Percentiles rank a stretch among this genome's conserved stretches.
These are phyloP conservation scores for Teunomyces pallodes DNA, from an alignment of 805 yeast species.

Conservation along the genomic window DNA sequence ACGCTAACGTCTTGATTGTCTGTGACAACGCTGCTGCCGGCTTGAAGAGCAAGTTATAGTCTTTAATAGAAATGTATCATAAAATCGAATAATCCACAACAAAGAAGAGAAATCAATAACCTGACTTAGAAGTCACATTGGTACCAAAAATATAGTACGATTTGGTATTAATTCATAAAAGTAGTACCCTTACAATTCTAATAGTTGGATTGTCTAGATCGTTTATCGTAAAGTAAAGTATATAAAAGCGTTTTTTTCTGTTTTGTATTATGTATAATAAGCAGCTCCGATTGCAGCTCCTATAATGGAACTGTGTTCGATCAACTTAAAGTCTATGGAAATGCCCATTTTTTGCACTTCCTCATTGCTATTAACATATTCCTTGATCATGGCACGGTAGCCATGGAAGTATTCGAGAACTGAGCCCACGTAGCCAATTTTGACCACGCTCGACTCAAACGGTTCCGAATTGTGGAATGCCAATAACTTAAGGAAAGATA, in stretches of 20 bases:
- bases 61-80: neutral
- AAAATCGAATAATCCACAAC: no score
- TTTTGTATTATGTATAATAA: slow-evolving; percentile 6
- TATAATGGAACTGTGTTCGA: slow-evolving; percentile 47
- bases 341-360: slow-evolving; percentile 24
- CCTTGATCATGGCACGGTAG: slow-evolving; percentile 31
- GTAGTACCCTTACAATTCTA: no score
- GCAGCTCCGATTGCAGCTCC: slow-evolving; percentile 59
- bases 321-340: slow-evolving; percentile 34
- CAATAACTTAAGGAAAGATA: slow-evolving; percentile 34
- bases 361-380: slow-evolving; percentile 22
- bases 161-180: no score
- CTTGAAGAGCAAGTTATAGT: slow-evolving; percentile 30
- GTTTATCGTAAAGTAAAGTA: no score
- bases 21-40: slow-evolving; percentile 51
- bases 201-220: no score
- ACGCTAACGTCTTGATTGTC: slow-evolving; percentile 42
- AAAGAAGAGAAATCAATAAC: no score
- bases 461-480: slow-evolving; percentile 17
- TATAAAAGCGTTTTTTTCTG: no score
- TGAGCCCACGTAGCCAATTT: slow-evolving; percentile 52
- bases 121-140: no score
- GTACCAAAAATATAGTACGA: no score
- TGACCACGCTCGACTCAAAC: slow-evolving; percentile 17
- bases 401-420: slow-evolving; percentile 43